Evolutionary conservation across 1,284 basidiomycete species (phyloP), one percentile per base, ranked within the genome.

Genomic region (Neolentinus lepideus): DNA sequence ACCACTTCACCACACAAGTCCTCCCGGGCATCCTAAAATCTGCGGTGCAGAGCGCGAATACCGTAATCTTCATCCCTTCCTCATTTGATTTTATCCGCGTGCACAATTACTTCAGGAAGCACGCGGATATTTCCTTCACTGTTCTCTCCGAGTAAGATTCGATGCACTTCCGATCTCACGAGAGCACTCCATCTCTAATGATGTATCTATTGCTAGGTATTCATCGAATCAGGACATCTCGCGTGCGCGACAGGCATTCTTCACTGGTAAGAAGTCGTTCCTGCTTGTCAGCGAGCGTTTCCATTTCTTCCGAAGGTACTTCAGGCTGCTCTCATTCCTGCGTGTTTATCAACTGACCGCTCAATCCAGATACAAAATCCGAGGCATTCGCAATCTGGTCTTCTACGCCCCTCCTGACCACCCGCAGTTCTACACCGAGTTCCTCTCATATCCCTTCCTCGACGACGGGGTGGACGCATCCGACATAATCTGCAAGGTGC

Each of bases 51-150:
- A 90, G 93, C 60, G 78, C 85, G 38, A 92, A 94, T 66, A 94
- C 94, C 0, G 79, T 89, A 55, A 79, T 99, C 62, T 90, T 98
- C 64, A 77, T 99, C 10, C 94, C 97, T 0, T 94, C 92, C 0
- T 98, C 96, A 59, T 97, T 98, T 66, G 97, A 99, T 73, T 99
- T 97, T 70, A 91, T 98, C 54, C 83, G 93, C 11, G 76, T 99
- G 2, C 88, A 92, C 56, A 92, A 94, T 61, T 78, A 92, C 68
- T 86, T 99, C 68, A 81, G 85, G 54, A 92, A 89, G 66, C 72
- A 78, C 56, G 74, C 78, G 26, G 79, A 83, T n/a, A 76, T 90
- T 22, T 82, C 81, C 1, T 94, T 90, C 64, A 75, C 90, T 1
- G 83, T 93, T 12, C 83, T 99, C 51, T 95, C 93, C 2, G 97